Percentiles rank a stretch among this genome's conserved stretches.
phyloP scores from a whole-genome alignment of 1,284 basidiomycete genomes.

The Microbotryum intermedium region DNA sequence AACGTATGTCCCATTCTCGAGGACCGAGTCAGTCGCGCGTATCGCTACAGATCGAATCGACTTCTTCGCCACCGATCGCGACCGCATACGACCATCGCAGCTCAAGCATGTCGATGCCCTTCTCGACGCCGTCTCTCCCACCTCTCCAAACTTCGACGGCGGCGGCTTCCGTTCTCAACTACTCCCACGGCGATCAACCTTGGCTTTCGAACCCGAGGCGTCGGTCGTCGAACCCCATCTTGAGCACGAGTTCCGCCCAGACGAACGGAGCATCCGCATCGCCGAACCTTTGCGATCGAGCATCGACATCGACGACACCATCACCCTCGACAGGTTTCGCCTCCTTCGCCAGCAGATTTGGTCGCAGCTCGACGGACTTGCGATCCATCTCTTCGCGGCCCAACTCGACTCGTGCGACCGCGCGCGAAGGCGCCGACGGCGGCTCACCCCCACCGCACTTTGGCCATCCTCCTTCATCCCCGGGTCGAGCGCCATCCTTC shows the following conservation, averaged over 20 bases:
- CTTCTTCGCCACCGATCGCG: too few species aligned
- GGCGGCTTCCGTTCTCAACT: constrained; percentile 14
- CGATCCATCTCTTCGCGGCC: constrained; percentile 17
- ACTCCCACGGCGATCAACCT: constrained; percentile 26
- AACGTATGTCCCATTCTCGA: too few species aligned
- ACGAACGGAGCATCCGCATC: too few species aligned
- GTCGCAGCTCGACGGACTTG: constrained; percentile 23
- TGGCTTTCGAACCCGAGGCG: constrained; percentile 23
- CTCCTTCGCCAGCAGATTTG: constrained; percentile 18
- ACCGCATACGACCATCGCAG: too few species aligned
- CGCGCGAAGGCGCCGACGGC: constrained; percentile 18
- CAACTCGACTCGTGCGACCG: constrained; percentile 11
- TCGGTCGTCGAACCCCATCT: constrained; percentile 13
- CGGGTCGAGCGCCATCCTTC: constrained; percentile 5
- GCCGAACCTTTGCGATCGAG: constrained; percentile 18
- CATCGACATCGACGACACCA: constrained; percentile 33
- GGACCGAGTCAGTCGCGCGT: too few species aligned
- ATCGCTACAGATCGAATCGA: too few species aligned
- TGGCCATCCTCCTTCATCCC: neutral
- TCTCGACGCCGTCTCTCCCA: too few species aligned
- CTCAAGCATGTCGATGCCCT: too few species aligned
- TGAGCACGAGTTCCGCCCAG: too few species aligned
- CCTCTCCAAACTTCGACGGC: neutral
- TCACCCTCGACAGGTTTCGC: constrained; percentile 8
- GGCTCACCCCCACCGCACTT: constrained; percentile 15